Conservation (phyloP, 345 rosid genomes). For the Draba incana region DNA sequence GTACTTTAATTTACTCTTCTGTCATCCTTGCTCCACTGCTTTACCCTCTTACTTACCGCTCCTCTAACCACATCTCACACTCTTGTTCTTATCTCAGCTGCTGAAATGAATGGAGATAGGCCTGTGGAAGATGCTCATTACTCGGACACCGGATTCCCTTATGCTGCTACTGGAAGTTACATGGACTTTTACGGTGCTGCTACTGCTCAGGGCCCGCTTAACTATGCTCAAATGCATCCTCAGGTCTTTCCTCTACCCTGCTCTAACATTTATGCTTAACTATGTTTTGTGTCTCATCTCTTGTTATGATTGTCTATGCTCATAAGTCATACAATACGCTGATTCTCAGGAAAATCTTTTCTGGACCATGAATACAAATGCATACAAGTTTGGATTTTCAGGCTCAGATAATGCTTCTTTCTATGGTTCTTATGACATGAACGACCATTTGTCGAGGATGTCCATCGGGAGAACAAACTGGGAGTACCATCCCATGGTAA, state of each 20-base stretch:
- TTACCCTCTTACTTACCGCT: not conserved
- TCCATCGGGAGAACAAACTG: conserved; percentile 42
- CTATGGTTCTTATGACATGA: conserved; percentile 43
- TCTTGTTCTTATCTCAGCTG: conserved; percentile 10
- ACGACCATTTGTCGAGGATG: conserved; percentile 39
- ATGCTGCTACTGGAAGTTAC: conserved; percentile 33
- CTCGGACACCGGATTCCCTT: conserved; percentile 36
- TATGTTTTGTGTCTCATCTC: not conserved
- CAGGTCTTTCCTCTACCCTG: conserved; percentile 23
- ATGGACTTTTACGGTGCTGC: conserved; percentile 37
- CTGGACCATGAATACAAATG: conserved; percentile 45
- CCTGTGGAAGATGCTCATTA: conserved; percentile 34
- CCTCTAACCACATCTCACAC: conserved; percentile 23
- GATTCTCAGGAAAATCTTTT: conserved; percentile 40
- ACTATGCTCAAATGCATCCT: conserved; percentile 40
- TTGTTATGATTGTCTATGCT: conserved; percentile 5
- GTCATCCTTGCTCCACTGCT: not conserved
- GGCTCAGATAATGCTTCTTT: conserved; percentile 39
- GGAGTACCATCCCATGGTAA: conserved; percentile 37
- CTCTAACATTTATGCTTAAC: not conserved
- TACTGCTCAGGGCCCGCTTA: conserved; percentile 31
- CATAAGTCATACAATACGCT: not conserved
- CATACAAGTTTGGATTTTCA: conserved; percentile 45
- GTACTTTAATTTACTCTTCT: too few species aligned
- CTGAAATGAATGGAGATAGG: conserved; percentile 42